Conservation (phyloP, 108 stramenopile genomes). For the Nitzschia palea region DNA sequence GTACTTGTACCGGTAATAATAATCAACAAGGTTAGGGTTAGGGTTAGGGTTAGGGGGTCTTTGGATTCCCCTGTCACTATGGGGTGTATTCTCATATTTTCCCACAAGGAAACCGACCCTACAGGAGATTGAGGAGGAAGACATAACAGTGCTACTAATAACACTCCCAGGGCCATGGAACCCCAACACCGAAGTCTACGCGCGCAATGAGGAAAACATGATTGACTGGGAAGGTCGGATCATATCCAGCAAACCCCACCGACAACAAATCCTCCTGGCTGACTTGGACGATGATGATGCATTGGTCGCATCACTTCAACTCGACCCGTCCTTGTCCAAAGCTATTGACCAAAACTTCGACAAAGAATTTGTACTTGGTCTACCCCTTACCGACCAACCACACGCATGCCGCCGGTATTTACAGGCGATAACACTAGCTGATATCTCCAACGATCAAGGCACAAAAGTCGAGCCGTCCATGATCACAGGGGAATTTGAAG, state of each 20-base stretch:
- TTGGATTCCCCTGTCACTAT: conserved; percentile 15
- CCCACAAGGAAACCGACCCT: conserved; percentile 5
- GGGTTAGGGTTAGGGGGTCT: no score
- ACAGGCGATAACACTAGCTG: no score
- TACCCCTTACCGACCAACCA: no score
- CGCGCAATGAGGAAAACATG: conserved; percentile 16
- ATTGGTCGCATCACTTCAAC: not conserved
- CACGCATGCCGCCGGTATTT: no score
- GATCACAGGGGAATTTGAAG: no score
- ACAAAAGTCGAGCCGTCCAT: no score
- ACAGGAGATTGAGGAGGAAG: conserved; percentile 5
- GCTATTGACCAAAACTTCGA: not conserved
- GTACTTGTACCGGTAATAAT: no score
- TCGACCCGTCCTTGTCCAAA: not conserved
- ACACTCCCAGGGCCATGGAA: conserved; percentile 28
- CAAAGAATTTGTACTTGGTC: not conserved
- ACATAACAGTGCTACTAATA: conserved; percentile 2
- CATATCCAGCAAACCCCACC: not conserved
- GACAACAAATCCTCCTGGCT: not conserved
- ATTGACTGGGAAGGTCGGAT: conserved; percentile 20
- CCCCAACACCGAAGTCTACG: conserved; percentile 12
- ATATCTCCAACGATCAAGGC: no score
- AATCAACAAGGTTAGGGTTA: no score
- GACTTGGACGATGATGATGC: not conserved
- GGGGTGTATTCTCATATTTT: conserved; percentile 34